phyloP scores from a whole-genome alignment of 1,284 basidiomycete species.

The Cryptococcus sp. region DNA sequence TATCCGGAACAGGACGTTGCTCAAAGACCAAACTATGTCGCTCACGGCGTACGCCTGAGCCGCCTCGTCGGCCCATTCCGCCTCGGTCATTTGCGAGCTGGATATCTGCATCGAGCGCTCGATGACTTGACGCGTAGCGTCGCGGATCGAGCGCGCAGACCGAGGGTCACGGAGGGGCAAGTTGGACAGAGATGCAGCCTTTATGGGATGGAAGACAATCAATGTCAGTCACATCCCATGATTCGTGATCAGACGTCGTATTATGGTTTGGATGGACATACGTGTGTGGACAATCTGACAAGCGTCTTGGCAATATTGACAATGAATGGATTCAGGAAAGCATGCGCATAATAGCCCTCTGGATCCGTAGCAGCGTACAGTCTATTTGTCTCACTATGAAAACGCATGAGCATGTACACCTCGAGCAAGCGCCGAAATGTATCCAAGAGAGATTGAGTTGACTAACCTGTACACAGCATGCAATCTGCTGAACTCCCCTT shows the following conservation, averaged over 20 bases:
- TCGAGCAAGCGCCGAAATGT: neutral
- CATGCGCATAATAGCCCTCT: constrained; percentile 28
- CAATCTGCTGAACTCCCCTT: constrained; percentile 29
- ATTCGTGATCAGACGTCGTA: constrained; percentile 5
- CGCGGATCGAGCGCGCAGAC: constrained; percentile 41
- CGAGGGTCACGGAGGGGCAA: constrained; percentile 28
- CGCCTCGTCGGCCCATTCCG: constrained; percentile 24
- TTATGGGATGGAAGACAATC: neutral
- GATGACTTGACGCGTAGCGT: constrained; percentile 44
- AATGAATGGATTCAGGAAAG: constrained; percentile 39
- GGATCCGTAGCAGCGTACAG: constrained; percentile 29
- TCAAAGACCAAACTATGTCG: constrained; percentile 41
- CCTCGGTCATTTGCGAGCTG: constrained; percentile 18
- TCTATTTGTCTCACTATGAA: constrained; percentile 37
- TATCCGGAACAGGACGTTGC: constrained; percentile 45
- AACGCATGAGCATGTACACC: neutral
- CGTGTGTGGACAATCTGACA: constrained; percentile 8
- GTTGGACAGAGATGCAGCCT: constrained; percentile 36
- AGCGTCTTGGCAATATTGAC: constrained; percentile 23
- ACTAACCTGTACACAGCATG: constrained; percentile 34
- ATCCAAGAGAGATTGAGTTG: neutral
- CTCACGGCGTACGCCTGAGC: constrained; percentile 24
- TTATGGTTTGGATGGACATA: too few relatives aligned
- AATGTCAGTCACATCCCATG: constrained; percentile 2
- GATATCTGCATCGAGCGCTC: constrained; percentile 41